Base-by-base conservation (phyloP, 768 basidiomycete genomes). In the Collybiopsis luxurians region DNA sequence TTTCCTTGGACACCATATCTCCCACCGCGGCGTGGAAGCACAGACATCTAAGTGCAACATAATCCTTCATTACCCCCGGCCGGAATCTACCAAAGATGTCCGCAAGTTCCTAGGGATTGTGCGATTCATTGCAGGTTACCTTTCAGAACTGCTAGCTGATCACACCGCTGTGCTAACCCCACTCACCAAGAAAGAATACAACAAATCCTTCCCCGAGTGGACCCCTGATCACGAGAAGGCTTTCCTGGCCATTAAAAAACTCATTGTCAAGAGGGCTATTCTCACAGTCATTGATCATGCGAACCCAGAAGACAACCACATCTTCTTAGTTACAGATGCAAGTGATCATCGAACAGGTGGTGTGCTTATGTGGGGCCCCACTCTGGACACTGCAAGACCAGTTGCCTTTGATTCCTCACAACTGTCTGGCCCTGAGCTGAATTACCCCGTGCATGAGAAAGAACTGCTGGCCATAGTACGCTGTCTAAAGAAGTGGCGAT, bases 271-370 rank as follows among this genome's bases (percentile, higher is more conserved):
- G 15, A 12, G 52, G 5, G 64, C 67, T 0, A 71, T 67, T 40
- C 62, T 74, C 0, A 74, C 66, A 0, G 60, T 60, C 0, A 74
- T 75, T 27, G 63, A 75, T 53, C 70, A 75, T 47, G 49, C 66
- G 0, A 61, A 72, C 26, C 61, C 62, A 0, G 63, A 60, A 0
- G 54, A 64, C 0, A 70, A 71, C 51, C 57, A 64, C 12, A 72
- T 74, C 28, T 74, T 70, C 36, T 63, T 74, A 0, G 67, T 66
- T 1, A 53, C 50, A 10, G 69, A 73, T 46, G 70, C 71, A 0
- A 66, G 62, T 26, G 64, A 72, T 21, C 54, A 36, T 17, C 45
- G 67, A 1, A 66, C 66, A 0, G 70, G 71, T 6, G 69, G 63
- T 0, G 53, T 68, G 0, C 59, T 73, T 0, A 59, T 61, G 0